Base-by-base conservation (phyloP, 2,329 filamentous ascomycete species). In the Diaporthe sp. region DNA sequence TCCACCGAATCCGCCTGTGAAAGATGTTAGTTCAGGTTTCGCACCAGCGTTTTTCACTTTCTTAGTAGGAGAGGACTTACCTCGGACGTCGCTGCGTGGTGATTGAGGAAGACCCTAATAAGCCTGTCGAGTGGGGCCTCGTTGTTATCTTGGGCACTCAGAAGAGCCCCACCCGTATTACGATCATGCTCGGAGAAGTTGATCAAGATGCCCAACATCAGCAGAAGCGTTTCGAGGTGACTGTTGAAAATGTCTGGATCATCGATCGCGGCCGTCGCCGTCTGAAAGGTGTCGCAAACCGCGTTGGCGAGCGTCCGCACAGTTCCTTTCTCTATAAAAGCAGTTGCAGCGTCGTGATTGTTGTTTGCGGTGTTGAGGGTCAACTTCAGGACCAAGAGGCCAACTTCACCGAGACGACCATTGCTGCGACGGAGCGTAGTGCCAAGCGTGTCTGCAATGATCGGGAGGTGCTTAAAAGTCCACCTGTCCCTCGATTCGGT, bases 301-400 rank as follows among this genome's bases (percentile, higher is more conserved):
- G 86, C 85, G 3, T 82, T 80, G 2, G 87, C 86, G 19, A 92
- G 81, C 74, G 83, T 79, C 52, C 85, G 81, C 73, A 92, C 85
- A 13, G 93, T 84, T 12, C 86, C 86, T 68, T 87, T 87, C n/a
- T 90, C 86, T 40, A 93, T 89, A 79, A 97, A 95, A 4, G 90
- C 85, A 40, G 90, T 88, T 54, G 94, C 95, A 17, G 94, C 91
- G 19, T 87, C 86, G 0, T 89, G 84, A 76, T 94, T 94, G 78
- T 95, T 94, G 84, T 98, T 98, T 12, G 95, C 97, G 67, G 96
- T 88, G 79, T 97, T 97, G 77, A 98, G 89, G 47, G 94, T 92
- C 5, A 98, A 88, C 73, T 94, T 91, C 61, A 96, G 85, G 38
- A 91, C 84, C 25, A 91, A 82, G 42, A 81, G 85, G 64, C 86